Base-by-base conservation (phyloP, 257 asterid species). In the Gentiana macrophylla region DNA sequence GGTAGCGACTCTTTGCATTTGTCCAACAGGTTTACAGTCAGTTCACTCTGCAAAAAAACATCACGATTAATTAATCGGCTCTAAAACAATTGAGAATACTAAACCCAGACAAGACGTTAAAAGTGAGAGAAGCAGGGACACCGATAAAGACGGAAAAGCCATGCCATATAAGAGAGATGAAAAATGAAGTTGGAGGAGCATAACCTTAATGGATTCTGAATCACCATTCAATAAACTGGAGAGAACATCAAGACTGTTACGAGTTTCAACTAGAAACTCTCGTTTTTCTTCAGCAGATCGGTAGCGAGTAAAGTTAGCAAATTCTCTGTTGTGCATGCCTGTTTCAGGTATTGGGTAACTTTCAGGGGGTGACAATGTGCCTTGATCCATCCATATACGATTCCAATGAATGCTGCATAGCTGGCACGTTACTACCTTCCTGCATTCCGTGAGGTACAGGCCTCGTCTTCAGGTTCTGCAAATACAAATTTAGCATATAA, bases 1-100 rank as follows among this genome's bases (percentile, higher is more conserved):
- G 90, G 77, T 56, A 81, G 77, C 12, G 84, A 89, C 53, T 72
- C 79, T 76, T 82, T 80, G 86, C 97, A 89, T 62, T 81, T 89
- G 56, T 72, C 87, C 62, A 81, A 46, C 87, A 89, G 74, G 75
- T 87, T 80, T 54, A 58, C 53, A 1, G 93, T 77, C 63, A 89
- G 79, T 50, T 89, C 95, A 66, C 84, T 93, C 97, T 89, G 86
- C 65, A 55, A 60, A 67, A 49, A 43, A 51, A 9, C 53, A 56
- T 7, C 32, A 50, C 37, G 5, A 32, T 37, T 47, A 37, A 45
- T 59, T 12, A 47, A 4, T 35, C 36, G 6, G 37, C 5, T 12
- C 35, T n/a, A 3, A 55, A 3, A 32, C 35, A 9, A 9, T 12
- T 38, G 2, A 52, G 13, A 12, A 52, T 1, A 12, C 44, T 35